Evolutionary conservation across 257 asterid genomes (phyloP).

Genomic region (Fraxinus anomala): DNA sequence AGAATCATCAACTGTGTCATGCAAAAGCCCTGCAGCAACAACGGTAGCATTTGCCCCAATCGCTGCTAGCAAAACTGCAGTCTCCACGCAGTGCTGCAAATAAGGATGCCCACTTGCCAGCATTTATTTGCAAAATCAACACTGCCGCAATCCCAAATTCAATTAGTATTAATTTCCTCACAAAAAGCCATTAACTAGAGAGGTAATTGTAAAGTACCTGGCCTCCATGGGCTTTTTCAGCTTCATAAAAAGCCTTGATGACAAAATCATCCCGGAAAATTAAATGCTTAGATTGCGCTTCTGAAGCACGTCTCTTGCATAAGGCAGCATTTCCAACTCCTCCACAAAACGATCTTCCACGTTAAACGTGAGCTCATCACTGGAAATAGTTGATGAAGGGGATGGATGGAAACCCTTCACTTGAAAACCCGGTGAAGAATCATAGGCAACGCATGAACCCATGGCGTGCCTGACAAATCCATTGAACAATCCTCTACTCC

Average conservation of each 20-base stretch:
- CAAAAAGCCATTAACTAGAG: not conserved
- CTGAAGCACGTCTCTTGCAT: constrained; percentile 67
- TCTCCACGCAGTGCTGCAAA: constrained; percentile 91
- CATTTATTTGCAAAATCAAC: constrained; percentile 59
- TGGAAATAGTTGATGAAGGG: constrained; percentile 31
- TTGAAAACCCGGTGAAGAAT: constrained; percentile 45
- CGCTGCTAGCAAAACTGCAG: constrained; percentile 71
- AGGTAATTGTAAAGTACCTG: constrained; percentile 53
- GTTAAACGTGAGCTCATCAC: constrained; percentile 78
- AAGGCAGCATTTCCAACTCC: constrained; percentile 44
- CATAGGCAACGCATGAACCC: constrained; percentile 70
- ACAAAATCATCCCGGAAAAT: constrained; percentile 72
- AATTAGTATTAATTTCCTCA: not conserved
- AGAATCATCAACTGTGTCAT: constrained; percentile 84
- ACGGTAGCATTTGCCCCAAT: constrained; percentile 88
- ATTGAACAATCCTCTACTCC: constrained; percentile 57
- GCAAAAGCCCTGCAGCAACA: constrained; percentile 93
- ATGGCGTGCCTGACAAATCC: constrained; percentile 73
- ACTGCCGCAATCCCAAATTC: constrained; percentile 4
- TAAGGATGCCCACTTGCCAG: constrained; percentile 93
- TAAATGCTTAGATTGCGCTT: constrained; percentile 34
- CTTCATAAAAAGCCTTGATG: constrained; percentile 75
- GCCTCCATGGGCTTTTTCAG: constrained; percentile 77
- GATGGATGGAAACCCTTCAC: constrained; percentile 39
- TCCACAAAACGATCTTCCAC: constrained; percentile 65